Evolutionary conservation across 1,284 basidiomycete genomes (phyloP).

Genomic region (Tylopilus sp.): DNA sequence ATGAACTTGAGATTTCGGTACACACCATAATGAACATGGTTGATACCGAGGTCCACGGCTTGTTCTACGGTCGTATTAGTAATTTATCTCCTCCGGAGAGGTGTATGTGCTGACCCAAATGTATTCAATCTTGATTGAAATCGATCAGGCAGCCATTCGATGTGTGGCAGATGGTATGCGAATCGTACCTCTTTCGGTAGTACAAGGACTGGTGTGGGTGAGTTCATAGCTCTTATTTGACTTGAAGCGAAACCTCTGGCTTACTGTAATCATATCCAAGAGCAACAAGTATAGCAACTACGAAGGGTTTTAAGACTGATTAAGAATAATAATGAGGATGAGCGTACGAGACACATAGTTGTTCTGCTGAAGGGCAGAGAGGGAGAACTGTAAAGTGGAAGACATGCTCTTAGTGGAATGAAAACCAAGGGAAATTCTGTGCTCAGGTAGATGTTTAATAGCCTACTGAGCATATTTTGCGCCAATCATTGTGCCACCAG

Average conservation of each 20-base stretch:
- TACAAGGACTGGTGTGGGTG: not conserved
- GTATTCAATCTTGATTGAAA: not conserved
- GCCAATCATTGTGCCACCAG: too few relatives aligned
- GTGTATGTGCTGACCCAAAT: not conserved
- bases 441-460: too few relatives aligned
- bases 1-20: not conserved
- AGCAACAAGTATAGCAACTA: not conserved
- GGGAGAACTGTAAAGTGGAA: not conserved
- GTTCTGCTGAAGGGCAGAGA: not conserved
- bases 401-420: not conserved
- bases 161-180: not conserved
- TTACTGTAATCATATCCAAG: not conserved
- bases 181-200: not conserved
- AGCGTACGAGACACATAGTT: not conserved
- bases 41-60: not conserved
- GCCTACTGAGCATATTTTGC: too few relatives aligned
- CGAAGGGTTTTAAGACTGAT: not conserved
- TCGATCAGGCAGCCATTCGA: not conserved
- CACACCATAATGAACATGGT: not conserved
- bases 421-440: too few relatives aligned
- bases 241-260: too few relatives aligned
- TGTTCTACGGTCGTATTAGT: not conserved
- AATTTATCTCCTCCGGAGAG: not conserved
- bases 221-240: not conserved
- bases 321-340: not conserved